A percentile compares a stretch with the other conserved stretches of the same genome.
Conservation (phyloP, 2,329 filamentous ascomycete species). For the Penicillium sp. region DNA sequence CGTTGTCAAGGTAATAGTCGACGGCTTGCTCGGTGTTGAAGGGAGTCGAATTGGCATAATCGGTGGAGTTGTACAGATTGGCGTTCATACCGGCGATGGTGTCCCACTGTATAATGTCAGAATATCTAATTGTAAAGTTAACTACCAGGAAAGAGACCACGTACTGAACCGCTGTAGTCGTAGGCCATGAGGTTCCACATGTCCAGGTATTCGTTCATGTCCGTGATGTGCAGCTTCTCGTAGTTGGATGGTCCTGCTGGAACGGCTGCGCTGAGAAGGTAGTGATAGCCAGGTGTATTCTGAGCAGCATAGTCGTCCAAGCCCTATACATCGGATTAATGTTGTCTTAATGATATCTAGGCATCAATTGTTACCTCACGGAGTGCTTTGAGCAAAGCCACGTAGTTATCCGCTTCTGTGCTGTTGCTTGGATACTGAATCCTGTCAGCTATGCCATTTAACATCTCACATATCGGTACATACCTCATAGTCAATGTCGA, state of each 20-base stretch:
- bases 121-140: neutral
- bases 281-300: constrained; percentile 37
- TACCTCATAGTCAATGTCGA: constrained; percentile 44
- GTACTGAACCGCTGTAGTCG: constrained; percentile 54
- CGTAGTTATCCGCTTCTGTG: constrained; percentile 32
- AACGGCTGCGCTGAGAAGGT: constrained; percentile 45
- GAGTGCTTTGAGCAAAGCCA: constrained; percentile 30
- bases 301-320: constrained; percentile 43
- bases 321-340: constrained; percentile 37
- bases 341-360: neutral
- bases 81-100: constrained; percentile 37
- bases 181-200: constrained; percentile 71
- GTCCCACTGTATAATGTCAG: constrained; percentile 9
- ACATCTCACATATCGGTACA: neutral
- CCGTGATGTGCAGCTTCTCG: constrained; percentile 37
- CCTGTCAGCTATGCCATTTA: constrained; percentile 29
- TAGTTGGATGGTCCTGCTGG: constrained; percentile 42
- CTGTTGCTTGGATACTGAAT: constrained; percentile 27
- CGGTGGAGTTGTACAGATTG: constrained; percentile 63
- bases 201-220: constrained; percentile 47
- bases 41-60: constrained; percentile 64
- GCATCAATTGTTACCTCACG: constrained; percentile 19
- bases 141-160: neutral
- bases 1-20: constrained; percentile 62
- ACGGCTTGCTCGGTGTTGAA: constrained; percentile 73